Evolutionary conservation across 495 filamentous ascomycete genomes (phyloP), one percentile per base, ranked within the genome.

Genomic region (Letharia lupina): DNA sequence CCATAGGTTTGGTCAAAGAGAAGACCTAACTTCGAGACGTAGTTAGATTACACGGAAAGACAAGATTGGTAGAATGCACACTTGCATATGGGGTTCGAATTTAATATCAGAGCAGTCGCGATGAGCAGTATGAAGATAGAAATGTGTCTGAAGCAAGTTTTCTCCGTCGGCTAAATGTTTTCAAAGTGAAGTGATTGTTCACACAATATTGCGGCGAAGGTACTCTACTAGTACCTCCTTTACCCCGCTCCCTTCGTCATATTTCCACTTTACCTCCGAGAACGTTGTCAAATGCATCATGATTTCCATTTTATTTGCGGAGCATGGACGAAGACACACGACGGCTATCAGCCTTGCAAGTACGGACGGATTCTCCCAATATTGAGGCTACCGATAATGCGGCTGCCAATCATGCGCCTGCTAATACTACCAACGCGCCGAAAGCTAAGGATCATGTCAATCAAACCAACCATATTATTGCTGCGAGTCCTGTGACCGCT

Each of bases 401-500:
- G 31, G 47, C 28, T 65, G 56, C 28, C 52, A 42, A 52, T 41
- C 4, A 39, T n/a, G 16, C 12, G 16, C 40, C 12, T 12, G 18
- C 1, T 16, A 23, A 60, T 20, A 16, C 39, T 12, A 7, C n/a
- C 31, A 56, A 35, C 42, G 13, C 15, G 13, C 28, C 44, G 39
- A 45, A 41, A 44, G n/a, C 16, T 28, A 31, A 61, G 18, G 35
- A 39, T 10, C 42, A 61, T 52, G 57, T 39, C 56, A 23, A 42
- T 18, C 41, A 61, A 52, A 16, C 28, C 52, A 40, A 54, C 37
- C 41, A 52, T 35, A 35, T 16, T 18, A 35, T 56, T 9, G 41
- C 44, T 41, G 13, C 64, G 60, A 60, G 18, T 23, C 48, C 61
- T 41, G 60, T 56, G n/a, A 20, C 64, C 52, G 54, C 54, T 20